Evolutionary conservation across 1,139 yeast species (phyloP).

Genomic region (Trichomonascaceae sp.): DNA sequence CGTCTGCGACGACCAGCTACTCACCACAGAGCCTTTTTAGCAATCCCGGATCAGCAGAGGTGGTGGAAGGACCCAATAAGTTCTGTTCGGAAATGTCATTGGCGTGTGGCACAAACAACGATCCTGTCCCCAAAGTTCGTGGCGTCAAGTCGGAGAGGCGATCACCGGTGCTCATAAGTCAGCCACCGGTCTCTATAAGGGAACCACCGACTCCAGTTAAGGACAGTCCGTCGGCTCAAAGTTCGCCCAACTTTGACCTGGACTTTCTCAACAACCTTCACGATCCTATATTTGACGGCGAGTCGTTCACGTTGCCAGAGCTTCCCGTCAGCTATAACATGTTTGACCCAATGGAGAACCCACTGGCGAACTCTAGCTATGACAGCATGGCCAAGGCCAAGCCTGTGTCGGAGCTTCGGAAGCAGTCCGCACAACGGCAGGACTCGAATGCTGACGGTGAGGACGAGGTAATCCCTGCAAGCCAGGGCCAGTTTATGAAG

Average conservation of each 20-base stretch:
- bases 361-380: conserved; percentile 11
- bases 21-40: no score
- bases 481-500: conserved; percentile 33
- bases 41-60: conserved; percentile 1
- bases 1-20: conserved; percentile 1
- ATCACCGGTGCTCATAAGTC: no score
- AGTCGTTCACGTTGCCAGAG: conserved; percentile 23
- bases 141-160: no score
- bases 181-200: no score
- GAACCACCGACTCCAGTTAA: no score
- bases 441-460: conserved; percentile 19
- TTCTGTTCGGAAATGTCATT: conserved; percentile 64
- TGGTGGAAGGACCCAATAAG: conserved; percentile 22
- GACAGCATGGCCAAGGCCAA: conserved; percentile 7
- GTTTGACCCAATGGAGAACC: conserved; percentile 44
- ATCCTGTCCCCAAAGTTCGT: conserved; percentile 49
- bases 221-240: no score
- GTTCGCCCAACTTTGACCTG: conserved; percentile 20
- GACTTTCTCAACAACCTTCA: conserved; percentile 24
- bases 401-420: conserved; percentile 6
- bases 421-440: background rate
- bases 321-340: conserved; percentile 40
- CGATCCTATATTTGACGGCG: conserved; percentile 24
- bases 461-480: conserved; percentile 21
- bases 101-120: conserved; percentile 62